Base-by-base conservation (phyloP, 78 protist species). In the Parvularia atlantis region DNA sequence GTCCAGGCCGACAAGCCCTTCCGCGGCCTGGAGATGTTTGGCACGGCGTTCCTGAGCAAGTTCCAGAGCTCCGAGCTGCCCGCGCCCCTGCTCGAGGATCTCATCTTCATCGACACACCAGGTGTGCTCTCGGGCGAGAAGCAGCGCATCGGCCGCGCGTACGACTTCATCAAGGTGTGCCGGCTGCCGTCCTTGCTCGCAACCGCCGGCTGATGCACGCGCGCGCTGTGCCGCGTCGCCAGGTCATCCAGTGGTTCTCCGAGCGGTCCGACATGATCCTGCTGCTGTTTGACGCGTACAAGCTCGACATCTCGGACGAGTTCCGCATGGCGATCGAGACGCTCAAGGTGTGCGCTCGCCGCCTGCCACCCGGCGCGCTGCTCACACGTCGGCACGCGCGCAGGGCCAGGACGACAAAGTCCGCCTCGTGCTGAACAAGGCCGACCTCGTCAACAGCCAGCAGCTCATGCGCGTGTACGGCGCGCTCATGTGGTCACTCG, bases 381-480 rank as follows among this genome's bases (percentile, higher is more conserved):
- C 61, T n/a, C n/a, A 62, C 66, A 33, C 24, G 26, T 22, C 20
- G 20, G n/a, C n/a, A 30, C 19, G 36, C n/a, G n/a, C n/a, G n/a
- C 22, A 26, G 37, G 82, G 82, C 28, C 76, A 87, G 39, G 93
- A 87, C 57, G 93, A 87, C 67, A 91, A 91, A 74, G 75, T 91
- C 62, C 81, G 85, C 50, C 77, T 91, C n/a, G 87, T 91, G 31
- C 82, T 91, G 43, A 91, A 91, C 73, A 91, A 91, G 76, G 78
- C 95, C 6, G 95, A 90, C 69, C 53, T 68, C 40, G 54, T 87
- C 53, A 73, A 37, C 53, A 50, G 77, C 30, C 93, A 91, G 80
- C 84, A 85, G 63, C 84, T 92, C 35, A 76, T 92, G 76, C 78
- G 96, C 19, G 93, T 92, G 24, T 90, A 92, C 56, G 96, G 96